phyloP scores from a whole-genome alignment of 768 basidiomycete genomes.

The Boletus sp. region DNA sequence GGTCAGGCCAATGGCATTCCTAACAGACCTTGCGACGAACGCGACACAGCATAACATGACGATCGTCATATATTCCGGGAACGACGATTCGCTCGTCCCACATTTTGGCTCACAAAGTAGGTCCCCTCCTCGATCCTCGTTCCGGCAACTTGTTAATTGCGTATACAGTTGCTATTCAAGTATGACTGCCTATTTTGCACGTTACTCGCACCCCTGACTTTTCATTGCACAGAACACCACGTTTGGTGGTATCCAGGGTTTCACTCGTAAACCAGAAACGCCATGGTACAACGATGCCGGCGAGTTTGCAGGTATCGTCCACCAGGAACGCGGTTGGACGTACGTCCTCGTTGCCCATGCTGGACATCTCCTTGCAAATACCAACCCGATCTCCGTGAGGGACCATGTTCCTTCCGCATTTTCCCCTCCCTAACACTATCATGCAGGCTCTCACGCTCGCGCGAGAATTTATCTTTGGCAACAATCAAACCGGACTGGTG shows the following conservation, averaged over 20 bases:
- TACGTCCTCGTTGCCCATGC: conserved; percentile 40
- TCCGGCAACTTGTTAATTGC: conserved; percentile 2
- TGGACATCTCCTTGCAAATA: conserved; percentile 37
- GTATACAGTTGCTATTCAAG: conserved; percentile 53
- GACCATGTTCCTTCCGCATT: not conserved
- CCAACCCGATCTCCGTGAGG: conserved; percentile 45
- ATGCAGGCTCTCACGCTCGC: conserved; percentile 56
- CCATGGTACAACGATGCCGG: conserved; percentile 61
- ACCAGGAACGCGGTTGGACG: conserved; percentile 65
- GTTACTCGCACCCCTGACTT: not conserved
- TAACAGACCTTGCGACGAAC: conserved; percentile 65
- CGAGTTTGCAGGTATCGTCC: conserved; percentile 64
- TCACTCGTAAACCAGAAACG: conserved; percentile 64
- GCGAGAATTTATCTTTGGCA: conserved; percentile 66
- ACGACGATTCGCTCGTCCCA: conserved; percentile 63
- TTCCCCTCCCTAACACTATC: not conserved
- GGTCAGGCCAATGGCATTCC: conserved; percentile 58
- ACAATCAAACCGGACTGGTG: conserved; percentile 51
- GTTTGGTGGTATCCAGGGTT: conserved; percentile 75
- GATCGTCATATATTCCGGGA: conserved; percentile 62
- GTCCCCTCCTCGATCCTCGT: conserved; percentile 5
- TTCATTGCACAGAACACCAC: conserved; percentile 58
- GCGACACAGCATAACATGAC: conserved; percentile 46
- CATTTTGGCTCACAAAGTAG: conserved; percentile 63
- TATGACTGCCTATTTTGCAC: conserved; percentile 12